A percentile compares a stretch with the other conserved stretches of the same genome.
These are phyloP conservation scores for Circinella umbellata DNA, from an alignment of 371 early-diverging fungal genomes.

Conservation along the genomic window DNA sequence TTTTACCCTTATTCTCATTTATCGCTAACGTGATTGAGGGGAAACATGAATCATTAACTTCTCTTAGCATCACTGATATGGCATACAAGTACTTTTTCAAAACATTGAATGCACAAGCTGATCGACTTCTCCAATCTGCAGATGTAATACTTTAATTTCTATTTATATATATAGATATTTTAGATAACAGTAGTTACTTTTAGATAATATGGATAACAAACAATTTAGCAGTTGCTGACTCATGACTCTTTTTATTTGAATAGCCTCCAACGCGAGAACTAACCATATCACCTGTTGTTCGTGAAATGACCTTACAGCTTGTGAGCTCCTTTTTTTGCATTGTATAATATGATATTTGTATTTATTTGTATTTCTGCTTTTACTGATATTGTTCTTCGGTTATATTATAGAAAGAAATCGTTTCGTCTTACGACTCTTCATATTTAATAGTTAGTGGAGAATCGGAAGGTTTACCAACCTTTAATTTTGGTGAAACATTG, in stretches of 20 bases:
- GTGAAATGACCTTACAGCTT: slow-evolving; percentile 71
- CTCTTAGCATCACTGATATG: slow-evolving; percentile 59
- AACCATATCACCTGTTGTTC: slow-evolving; percentile 63
- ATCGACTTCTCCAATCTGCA: slow-evolving; percentile 60
- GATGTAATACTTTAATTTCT: slow-evolving; percentile 38
- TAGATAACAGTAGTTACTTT: background rate
- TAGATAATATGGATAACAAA: background rate
- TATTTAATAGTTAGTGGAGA: slow-evolving; percentile 51
- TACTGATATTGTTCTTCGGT: background rate
- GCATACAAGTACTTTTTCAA: slow-evolving; percentile 77
- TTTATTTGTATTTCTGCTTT: background rate
- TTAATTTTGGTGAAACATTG: slow-evolving; percentile 67
- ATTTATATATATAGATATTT: no score
- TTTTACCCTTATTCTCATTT: no score
- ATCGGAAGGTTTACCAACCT: slow-evolving; percentile 44
- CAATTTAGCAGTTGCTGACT: background rate
- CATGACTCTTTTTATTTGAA: background rate
- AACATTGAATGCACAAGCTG: slow-evolving; percentile 66
- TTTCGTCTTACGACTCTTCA: slow-evolving; percentile 79
- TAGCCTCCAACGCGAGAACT: slow-evolving; percentile 67
- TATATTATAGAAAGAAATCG: slow-evolving; percentile 69
- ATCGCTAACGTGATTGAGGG: no score
- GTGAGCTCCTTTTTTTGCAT: slow-evolving; percentile 30
- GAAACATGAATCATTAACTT: background rate
- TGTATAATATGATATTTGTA: background rate